Conservation (phyloP, 2,329 filamentous ascomycete species). For the Pyricularia grisea region DNA sequence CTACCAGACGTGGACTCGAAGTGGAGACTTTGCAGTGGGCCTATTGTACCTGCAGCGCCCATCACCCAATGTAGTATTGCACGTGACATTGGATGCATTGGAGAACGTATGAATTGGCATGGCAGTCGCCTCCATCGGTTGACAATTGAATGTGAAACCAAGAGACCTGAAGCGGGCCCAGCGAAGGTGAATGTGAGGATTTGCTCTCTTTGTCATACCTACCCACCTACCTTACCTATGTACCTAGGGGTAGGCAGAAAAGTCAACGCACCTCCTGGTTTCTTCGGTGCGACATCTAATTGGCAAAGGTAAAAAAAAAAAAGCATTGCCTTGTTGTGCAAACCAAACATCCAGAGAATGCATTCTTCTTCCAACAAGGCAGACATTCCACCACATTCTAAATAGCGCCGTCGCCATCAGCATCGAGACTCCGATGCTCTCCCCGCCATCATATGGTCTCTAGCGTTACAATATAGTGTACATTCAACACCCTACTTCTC, state of each 20-base stretch:
- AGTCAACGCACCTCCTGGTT: neutral
- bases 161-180: too few species aligned
- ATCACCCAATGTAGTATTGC: neutral
- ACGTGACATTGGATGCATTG: neutral
- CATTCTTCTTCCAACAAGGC: neutral
- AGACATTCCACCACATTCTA: neutral
- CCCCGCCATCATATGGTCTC: neutral
- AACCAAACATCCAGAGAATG: neutral
- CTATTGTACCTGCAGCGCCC: neutral
- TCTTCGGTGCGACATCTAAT: too few species aligned
- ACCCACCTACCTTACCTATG: too few species aligned
- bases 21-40: neutral
- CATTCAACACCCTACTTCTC: neutral
- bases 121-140: neutral
- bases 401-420: neutral
- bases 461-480: neutral
- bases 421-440: neutral
- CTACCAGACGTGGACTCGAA: neutral
- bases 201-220: too few species aligned
- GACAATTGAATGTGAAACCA: neutral
- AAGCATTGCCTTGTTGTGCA: neutral
- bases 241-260: too few species aligned
- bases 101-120: neutral
- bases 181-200: too few species aligned
- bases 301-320: neutral